Evolutionary conservation across 345 rosid genomes (phyloP).

Genomic region (Isatis tinctoria): DNA sequence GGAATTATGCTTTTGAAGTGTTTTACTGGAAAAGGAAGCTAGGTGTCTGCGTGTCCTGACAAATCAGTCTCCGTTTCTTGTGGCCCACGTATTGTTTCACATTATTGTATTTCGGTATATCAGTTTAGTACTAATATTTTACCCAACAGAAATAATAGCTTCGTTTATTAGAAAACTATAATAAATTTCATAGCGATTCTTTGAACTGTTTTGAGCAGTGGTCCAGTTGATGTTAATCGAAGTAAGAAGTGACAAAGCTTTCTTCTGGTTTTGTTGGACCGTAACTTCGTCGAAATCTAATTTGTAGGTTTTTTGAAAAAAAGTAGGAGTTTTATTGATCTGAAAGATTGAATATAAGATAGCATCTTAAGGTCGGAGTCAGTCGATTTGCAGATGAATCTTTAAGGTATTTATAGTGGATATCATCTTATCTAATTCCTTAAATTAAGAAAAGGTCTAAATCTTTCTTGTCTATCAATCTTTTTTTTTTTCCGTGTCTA

Average conservation of each 20-base stretch:
- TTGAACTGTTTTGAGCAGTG: constrained; percentile 1
- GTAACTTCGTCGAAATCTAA: too few relatives aligned
- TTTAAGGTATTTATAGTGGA: too few relatives aligned
- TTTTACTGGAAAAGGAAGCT: constrained; percentile 29
- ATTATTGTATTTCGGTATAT: constrained; percentile 15
- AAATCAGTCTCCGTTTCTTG: constrained; percentile 25
- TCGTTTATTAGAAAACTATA: not conserved
- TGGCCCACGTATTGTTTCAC: constrained; percentile 25
- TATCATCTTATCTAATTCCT: too few relatives aligned
- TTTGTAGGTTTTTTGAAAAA: too few relatives aligned
- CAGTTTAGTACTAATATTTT: not conserved
- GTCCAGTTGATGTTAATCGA: constrained; percentile 5
- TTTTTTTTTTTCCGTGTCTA: too few relatives aligned
- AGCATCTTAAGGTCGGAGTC: too few relatives aligned
- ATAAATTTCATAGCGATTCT: not conserved
- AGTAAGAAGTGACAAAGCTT: not conserved
- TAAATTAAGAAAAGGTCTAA: too few relatives aligned
- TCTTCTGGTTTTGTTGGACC: too few relatives aligned
- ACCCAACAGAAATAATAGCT: not conserved
- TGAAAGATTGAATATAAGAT: too few relatives aligned
- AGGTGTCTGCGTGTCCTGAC: constrained; percentile 18
- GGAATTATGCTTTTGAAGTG: constrained; percentile 16
- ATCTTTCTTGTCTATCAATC: too few relatives aligned
- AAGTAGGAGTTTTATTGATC: too few relatives aligned
- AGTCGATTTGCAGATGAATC: too few relatives aligned